These are phyloP conservation scores for Tetradesmus obliquus DNA, from an alignment of 139 green algal genomes.

Conservation along the genomic window DNA sequence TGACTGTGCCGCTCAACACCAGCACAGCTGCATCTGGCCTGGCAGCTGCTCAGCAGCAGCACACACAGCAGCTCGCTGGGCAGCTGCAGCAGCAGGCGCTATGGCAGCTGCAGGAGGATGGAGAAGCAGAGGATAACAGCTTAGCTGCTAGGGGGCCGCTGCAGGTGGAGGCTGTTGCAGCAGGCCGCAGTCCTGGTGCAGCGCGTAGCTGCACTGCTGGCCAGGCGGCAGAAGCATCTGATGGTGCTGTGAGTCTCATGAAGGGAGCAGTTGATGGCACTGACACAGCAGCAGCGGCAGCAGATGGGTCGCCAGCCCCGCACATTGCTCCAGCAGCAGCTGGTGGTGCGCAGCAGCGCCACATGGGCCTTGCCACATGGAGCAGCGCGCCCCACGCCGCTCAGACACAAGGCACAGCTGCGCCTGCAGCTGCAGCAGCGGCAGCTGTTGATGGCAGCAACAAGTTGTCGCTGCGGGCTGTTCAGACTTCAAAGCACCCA, in stretches of 20 bases:
- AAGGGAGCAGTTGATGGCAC: background rate
- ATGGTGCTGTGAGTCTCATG: background rate
- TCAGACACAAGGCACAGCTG: background rate
- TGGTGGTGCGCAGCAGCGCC: background rate
- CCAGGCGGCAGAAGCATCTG: background rate
- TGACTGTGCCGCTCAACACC: conserved; percentile 12
- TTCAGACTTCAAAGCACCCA: background rate
- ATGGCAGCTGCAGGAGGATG: background rate
- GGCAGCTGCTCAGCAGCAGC: conserved; percentile 6
- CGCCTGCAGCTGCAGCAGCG: background rate
- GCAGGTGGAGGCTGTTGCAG: background rate
- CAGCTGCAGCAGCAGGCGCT: background rate
- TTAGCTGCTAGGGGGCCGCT: background rate
- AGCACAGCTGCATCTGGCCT: conserved; percentile 14
- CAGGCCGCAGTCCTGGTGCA: background rate
- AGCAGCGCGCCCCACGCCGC: background rate
- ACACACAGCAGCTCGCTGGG: background rate
- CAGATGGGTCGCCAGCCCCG: background rate
- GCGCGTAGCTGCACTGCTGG: background rate
- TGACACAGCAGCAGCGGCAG: background rate
- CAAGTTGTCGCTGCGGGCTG: background rate
- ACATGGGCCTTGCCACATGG: background rate
- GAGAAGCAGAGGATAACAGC: background rate
- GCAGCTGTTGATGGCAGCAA: background rate
- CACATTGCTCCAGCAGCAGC: background rate